A percentile compares a stretch with the other conserved stretches of the same genome.
Conservation (phyloP, 2,329 filamentous ascomycete species). For the Talaromyces sp. region DNA sequence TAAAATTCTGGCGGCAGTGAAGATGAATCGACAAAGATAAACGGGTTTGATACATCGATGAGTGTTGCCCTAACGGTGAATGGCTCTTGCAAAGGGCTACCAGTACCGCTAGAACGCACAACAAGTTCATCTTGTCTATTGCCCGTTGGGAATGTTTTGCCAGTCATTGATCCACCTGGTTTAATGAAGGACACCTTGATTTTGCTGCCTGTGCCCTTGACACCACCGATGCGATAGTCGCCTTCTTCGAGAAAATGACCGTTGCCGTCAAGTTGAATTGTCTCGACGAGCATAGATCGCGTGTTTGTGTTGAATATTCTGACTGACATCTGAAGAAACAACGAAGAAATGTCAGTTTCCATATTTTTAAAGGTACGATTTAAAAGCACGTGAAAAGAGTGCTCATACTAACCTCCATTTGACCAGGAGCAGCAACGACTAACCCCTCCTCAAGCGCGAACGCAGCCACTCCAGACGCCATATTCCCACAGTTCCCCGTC, state of each 20-base stretch:
- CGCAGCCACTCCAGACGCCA: constrained; percentile 63
- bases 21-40: constrained; percentile 55
- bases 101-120: constrained; percentile 36
- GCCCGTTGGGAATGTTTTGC: constrained; percentile 57
- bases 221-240: constrained; percentile 59
- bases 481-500: constrained; percentile 69
- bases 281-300: constrained; percentile 55
- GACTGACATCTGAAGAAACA: constrained; percentile 45
- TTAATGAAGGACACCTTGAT: constrained; percentile 58
- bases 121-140: constrained; percentile 28
- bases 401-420: constrained; percentile 23
- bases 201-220: constrained; percentile 53
- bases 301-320: constrained; percentile 68
- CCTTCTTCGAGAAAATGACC: constrained; percentile 45
- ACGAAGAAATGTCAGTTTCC: not conserved
- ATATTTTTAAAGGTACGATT: not conserved
- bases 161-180: constrained; percentile 61
- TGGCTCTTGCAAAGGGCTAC: constrained; percentile 31
- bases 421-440: constrained; percentile 28
- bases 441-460: constrained; percentile 57
- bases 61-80: constrained; percentile 48
- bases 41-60: constrained; percentile 61
- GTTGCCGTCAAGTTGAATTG: constrained; percentile 50
- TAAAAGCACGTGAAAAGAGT: not conserved
- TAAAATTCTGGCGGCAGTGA: constrained; percentile 44